These are phyloP conservation scores for Cucurbita maxima DNA, from an alignment of 306 rosid species.

Conservation along the genomic window DNA sequence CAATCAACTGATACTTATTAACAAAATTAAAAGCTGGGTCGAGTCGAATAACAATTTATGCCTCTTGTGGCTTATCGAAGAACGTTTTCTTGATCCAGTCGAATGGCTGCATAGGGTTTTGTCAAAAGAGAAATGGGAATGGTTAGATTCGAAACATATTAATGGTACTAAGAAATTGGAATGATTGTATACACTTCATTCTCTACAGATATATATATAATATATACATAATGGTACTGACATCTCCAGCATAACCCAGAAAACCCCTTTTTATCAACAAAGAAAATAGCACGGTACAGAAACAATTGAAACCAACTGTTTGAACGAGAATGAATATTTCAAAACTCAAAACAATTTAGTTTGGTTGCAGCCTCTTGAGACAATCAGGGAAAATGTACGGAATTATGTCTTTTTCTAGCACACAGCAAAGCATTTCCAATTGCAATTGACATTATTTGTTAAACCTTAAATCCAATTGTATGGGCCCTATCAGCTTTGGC, in stretches of 20 bases:
- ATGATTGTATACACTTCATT: neutral
- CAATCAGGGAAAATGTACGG: neutral
- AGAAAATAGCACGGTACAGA: neutral
- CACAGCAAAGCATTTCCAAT: neutral
- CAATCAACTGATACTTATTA: neutral
- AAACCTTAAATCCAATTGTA: no score
- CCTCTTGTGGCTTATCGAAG: conserved; percentile 59
- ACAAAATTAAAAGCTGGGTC: neutral
- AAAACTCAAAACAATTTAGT: neutral
- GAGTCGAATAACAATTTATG: conserved; percentile 1
- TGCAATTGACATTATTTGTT: no score
- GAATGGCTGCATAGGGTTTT: conserved; percentile 43
- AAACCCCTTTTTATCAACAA: neutral
- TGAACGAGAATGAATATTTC: neutral
- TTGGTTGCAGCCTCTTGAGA: neutral
- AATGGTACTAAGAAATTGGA: neutral
- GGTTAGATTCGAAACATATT: neutral
- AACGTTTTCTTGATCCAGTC: conserved; percentile 72
- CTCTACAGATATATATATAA: neutral
- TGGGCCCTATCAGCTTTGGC: neutral
- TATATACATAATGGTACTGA: neutral
- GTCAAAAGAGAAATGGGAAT: neutral
- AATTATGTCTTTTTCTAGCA: neutral
- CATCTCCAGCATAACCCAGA: neutral
- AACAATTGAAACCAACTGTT: neutral